A percentile compares a stretch with the other conserved stretches of the same genome.
Evolutionary conservation across 2,329 filamentous ascomycete genomes (phyloP).

Genomic region (Drechslera avenae): DNA sequence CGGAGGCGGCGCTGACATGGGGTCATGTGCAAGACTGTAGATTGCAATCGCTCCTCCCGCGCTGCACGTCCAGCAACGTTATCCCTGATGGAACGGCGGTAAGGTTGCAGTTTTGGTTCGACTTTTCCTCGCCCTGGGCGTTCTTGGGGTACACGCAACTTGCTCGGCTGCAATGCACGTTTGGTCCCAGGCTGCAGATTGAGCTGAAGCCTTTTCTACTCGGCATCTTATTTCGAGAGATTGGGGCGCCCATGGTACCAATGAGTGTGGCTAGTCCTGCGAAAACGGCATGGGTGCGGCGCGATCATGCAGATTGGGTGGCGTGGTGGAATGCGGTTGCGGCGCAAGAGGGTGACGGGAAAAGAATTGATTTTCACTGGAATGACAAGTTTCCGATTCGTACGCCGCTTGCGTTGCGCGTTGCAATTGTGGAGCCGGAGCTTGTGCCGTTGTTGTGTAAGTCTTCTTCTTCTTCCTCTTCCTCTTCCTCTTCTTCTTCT

Average conservation of each 20-base stretch:
- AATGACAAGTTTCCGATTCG: conserved; percentile 42
- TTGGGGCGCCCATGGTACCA: conserved; percentile 42
- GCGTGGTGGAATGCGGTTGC: conserved; percentile 42
- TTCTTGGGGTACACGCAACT: conserved; percentile 45
- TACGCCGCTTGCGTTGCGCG: conserved; percentile 41
- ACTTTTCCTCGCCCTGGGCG: conserved; percentile 45
- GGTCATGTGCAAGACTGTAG: no score
- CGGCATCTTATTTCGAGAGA: conserved; percentile 44
- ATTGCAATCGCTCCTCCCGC: conserved; percentile 29
- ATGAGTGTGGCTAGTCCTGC: conserved; percentile 27
- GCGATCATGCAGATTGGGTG: conserved; percentile 43
- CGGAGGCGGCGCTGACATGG: not conserved
- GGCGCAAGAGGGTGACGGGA: conserved; percentile 28
- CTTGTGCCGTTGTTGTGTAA: conserved; percentile 33
- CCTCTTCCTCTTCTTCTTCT: not conserved
- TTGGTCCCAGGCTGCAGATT: conserved; percentile 33
- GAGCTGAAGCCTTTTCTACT: conserved; percentile 42
- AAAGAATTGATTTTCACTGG: conserved; percentile 38
- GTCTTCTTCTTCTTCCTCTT: not conserved
- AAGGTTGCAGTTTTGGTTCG: conserved; percentile 43
- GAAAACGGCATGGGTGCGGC: conserved; percentile 35
- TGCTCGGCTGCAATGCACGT: conserved; percentile 30
- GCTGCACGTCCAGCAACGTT: conserved; percentile 19
- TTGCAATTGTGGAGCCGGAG: conserved; percentile 34
- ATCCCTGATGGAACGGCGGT: not conserved